phyloP scores from a whole-genome alignment of 495 filamentous ascomycete genomes.

The Hyaloscypha variabilis region DNA sequence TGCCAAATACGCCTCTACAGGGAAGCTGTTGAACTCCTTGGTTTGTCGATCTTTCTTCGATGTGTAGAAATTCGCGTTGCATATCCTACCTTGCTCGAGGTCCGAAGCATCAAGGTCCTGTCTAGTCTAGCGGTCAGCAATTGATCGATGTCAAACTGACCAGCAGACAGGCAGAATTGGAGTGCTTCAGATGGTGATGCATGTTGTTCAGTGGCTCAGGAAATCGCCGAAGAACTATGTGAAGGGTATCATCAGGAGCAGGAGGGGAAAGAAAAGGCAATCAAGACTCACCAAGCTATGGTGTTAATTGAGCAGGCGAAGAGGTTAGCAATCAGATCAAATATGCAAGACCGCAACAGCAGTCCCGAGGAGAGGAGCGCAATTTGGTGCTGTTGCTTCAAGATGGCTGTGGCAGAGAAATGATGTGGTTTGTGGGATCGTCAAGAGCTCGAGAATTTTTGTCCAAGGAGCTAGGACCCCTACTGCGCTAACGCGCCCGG shows the following conservation, averaged over 20 bases:
- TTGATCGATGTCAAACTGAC: conserved; percentile 29
- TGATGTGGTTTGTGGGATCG: conserved; percentile 4
- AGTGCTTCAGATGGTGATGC: conserved; percentile 96
- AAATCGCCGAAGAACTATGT: conserved; percentile 69
- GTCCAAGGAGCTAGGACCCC: neutral
- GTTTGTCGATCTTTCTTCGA: neutral
- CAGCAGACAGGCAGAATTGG: conserved; percentile 24
- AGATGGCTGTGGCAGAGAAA: neutral
- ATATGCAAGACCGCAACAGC: no score
- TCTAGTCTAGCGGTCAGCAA: conserved; percentile 9
- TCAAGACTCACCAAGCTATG: conserved; percentile 28
- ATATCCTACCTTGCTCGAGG: no score
- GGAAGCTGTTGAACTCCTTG: neutral
- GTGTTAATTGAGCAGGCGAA: conserved; percentile 2
- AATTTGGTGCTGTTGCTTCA: neutral
- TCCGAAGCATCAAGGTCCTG: no score
- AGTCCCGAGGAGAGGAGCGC: no score
- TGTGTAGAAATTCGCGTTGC: no score
- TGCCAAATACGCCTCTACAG: neutral
- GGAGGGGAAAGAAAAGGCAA: conserved; percentile 17
- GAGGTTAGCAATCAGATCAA: neutral
- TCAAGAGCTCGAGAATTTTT: conserved; percentile 12
- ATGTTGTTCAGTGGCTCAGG: conserved; percentile 95
- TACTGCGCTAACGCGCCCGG: neutral
- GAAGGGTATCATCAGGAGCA: conserved; percentile 55